phyloP scores from a whole-genome alignment of 208 protist genomes.

The Leishmania tarentolae region DNA sequence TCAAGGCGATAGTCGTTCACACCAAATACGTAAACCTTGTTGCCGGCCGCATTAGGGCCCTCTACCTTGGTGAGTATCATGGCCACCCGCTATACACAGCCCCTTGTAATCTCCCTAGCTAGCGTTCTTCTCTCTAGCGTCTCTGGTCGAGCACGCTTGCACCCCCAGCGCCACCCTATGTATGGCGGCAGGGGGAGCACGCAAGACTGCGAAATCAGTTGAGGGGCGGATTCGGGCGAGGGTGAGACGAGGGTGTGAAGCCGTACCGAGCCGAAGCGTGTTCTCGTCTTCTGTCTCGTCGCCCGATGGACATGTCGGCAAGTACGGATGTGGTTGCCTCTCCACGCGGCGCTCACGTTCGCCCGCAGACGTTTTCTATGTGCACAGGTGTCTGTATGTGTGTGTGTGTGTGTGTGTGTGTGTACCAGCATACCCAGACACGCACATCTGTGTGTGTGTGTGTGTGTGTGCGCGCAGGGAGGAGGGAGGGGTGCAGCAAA shows the following conservation, averaged over 20 bases:
- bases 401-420: background rate
- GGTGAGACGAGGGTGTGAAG: background rate
- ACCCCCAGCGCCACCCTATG: background rate
- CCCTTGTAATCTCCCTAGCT: background rate
- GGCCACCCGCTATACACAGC: background rate
- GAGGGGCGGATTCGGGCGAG: background rate
- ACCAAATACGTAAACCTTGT: slow-evolving; percentile 81
- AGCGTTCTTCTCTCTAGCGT: background rate
- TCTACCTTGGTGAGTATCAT: slow-evolving; percentile 80
- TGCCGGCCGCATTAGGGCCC: slow-evolving; percentile 55
- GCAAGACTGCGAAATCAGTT: background rate
- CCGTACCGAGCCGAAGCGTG: background rate
- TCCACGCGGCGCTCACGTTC: background rate
- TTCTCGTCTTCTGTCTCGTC: background rate
- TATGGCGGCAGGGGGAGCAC: background rate
- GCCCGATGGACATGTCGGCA: background rate
- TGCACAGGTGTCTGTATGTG: too few relatives aligned
- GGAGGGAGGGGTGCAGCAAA: background rate
- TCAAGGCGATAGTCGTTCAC: slow-evolving; percentile 53
- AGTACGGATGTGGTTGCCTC: background rate
- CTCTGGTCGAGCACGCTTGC: background rate
- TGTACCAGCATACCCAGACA: background rate
- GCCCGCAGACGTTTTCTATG: background rate
- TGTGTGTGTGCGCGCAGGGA: background rate
- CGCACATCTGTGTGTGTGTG: background rate